Conservation (phyloP, 2,329 filamentous ascomycete genomes). For the Claviceps monticola region DNA sequence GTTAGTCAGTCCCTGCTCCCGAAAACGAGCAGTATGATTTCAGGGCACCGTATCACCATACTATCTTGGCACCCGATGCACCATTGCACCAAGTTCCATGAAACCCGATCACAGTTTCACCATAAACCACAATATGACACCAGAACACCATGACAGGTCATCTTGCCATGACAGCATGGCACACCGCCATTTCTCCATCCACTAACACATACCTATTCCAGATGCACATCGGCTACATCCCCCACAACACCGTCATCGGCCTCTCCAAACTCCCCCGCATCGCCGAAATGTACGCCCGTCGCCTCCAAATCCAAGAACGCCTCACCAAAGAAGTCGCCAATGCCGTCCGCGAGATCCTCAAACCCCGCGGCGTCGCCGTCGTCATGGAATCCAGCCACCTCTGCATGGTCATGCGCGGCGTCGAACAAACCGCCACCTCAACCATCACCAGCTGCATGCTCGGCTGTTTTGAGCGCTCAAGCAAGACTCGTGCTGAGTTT, state of each 20-base stretch:
- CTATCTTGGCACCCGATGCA: too few relatives aligned
- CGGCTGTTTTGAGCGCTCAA: conserved; percentile 84
- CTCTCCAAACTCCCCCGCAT: conserved; percentile 92
- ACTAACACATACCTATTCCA: conserved; percentile 19
- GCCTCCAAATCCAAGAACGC: conserved; percentile 91
- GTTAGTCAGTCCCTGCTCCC: conserved; percentile 27
- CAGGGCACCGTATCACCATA: too few relatives aligned
- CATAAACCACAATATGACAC: too few relatives aligned
- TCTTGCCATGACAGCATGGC: background rate
- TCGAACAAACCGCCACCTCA: conserved; percentile 73
- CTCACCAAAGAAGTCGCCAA: conserved; percentile 93
- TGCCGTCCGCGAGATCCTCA: conserved; percentile 81
- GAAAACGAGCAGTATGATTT: background rate
- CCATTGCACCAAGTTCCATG: too few relatives aligned
- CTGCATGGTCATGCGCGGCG: conserved; percentile 99
- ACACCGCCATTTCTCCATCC: background rate
- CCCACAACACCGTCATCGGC: conserved; percentile 78
- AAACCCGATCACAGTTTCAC: too few relatives aligned
- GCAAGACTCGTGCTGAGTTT: conserved; percentile 93
- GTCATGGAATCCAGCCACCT: conserved; percentile 95
- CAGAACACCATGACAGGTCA: background rate
- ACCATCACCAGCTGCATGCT: conserved; percentile 96
- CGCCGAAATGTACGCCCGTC: conserved; percentile 89
- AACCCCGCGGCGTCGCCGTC: conserved; percentile 88
- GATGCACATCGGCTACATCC: conserved; percentile 99